phyloP scores from a whole-genome alignment of 352 stramenopile genomes.

The Globisporangium viniferum region DNA sequence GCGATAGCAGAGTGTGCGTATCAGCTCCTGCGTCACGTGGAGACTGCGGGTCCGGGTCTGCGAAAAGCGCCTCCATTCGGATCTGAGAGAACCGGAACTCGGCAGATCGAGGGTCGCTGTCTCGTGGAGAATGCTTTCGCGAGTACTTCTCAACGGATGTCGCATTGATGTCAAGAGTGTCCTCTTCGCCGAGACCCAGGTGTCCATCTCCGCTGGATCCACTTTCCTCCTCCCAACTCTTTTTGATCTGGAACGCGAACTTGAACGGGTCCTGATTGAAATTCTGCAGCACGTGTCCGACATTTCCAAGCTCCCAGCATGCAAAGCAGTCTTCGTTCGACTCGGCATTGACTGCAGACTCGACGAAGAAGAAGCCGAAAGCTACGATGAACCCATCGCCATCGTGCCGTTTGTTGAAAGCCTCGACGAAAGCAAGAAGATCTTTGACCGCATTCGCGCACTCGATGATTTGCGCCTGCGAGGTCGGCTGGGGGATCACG shows the following conservation, averaged over 20 bases:
- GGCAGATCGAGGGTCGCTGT: slow-evolving; percentile 45
- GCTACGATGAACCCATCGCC: slow-evolving; percentile 44
- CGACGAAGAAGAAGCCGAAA: slow-evolving; percentile 57
- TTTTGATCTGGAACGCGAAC: slow-evolving; percentile 55
- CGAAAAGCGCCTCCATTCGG: slow-evolving; percentile 75
- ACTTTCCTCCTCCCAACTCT: slow-evolving; percentile 5
- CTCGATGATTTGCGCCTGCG: slow-evolving; percentile 26
- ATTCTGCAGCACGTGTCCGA: slow-evolving; percentile 27
- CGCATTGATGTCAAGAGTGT: not conserved
- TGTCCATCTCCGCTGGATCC: not conserved
- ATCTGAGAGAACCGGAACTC: slow-evolving; percentile 74
- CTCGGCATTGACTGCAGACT: slow-evolving; percentile 22
- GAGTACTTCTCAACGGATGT: not conserved
- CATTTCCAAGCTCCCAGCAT: slow-evolving; percentile 21
- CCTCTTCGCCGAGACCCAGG: slow-evolving; percentile 3
- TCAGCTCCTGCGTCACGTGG: slow-evolving; percentile 1
- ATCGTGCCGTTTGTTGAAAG: slow-evolving; percentile 64
- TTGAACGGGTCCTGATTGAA: slow-evolving; percentile 60
- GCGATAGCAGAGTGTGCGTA: slow-evolving; percentile 18
- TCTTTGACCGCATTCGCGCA: slow-evolving; percentile 29
- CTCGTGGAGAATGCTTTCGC: not conserved
- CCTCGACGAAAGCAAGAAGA: slow-evolving; percentile 43
- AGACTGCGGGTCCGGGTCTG: slow-evolving; percentile 17
- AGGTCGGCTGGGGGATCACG: slow-evolving; percentile 58
- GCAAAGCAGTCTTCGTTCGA: slow-evolving; percentile 47